phyloP scores from a whole-genome alignment of 805 yeast genomes.

The Pichia kluyveri region DNA sequence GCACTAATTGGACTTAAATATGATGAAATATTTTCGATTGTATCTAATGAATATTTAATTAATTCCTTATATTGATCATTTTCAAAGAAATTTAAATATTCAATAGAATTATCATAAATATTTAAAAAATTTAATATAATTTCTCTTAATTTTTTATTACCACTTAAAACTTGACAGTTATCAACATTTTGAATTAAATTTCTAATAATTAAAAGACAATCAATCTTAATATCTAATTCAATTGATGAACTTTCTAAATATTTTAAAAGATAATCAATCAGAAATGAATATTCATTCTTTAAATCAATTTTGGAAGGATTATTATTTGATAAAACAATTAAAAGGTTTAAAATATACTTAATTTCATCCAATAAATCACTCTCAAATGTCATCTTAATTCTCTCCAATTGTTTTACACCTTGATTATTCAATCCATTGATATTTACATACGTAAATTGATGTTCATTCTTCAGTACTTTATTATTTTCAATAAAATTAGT shows the following conservation, averaged over 20 bases:
- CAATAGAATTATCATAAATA: conserved; percentile 14
- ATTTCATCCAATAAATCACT: conserved; percentile 59
- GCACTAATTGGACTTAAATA: conserved; percentile 67
- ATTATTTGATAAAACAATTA: conserved; percentile 35
- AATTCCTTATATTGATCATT: conserved; percentile 43
- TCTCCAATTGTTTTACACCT: conserved; percentile 55
- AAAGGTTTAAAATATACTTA: conserved; percentile 58
- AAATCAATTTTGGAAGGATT: conserved; percentile 33
- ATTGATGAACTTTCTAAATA: conserved; percentile 15
- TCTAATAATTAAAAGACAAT: conserved; percentile 60
- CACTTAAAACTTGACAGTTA: conserved; percentile 70
- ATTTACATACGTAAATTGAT: conserved; percentile 21
- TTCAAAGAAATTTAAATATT: conserved; percentile 9
- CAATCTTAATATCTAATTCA: conserved; percentile 26
- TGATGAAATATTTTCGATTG: conserved; percentile 76
- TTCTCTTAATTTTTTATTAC: conserved; percentile 27
- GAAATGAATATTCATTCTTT: conserved; percentile 30
- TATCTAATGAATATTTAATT: conserved; percentile 60
- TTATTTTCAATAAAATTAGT: conserved; percentile 22
- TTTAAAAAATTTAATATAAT: conserved; percentile 41
- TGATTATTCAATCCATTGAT: conserved; percentile 29
- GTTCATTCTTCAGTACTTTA: conserved; percentile 23
- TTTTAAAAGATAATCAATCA: conserved; percentile 28
- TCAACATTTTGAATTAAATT: conserved; percentile 78
- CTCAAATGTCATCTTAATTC: conserved; percentile 63